phyloP scores from a whole-genome alignment of 176 grass and related monocot species.

The Oropetium thomaeum region DNA sequence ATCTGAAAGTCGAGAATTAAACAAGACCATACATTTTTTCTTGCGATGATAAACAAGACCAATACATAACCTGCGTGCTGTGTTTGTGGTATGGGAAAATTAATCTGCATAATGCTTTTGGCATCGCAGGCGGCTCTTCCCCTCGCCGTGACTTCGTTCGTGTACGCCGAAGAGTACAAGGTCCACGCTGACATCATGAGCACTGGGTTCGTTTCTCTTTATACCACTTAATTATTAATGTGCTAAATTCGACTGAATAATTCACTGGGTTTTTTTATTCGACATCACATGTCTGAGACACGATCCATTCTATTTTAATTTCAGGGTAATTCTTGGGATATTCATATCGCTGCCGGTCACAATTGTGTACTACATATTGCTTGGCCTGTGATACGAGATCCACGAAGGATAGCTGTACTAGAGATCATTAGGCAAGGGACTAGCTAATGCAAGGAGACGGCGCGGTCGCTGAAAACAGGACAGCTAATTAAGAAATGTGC shows the following conservation, averaged over 20 bases:
- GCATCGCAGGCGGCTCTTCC: conserved; percentile 81
- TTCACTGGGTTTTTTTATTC: background rate
- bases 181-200: conserved; percentile 95
- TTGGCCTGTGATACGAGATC: conserved; percentile 32
- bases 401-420: background rate
- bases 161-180: conserved; percentile 89
- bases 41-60: too few species aligned
- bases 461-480: too few species aligned
- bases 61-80: too few species aligned
- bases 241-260: background rate
- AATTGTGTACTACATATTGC: conserved; percentile 67
- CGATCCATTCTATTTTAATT: background rate
- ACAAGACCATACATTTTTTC: background rate
- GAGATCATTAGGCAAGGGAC: too few species aligned
- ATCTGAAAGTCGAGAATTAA: background rate
- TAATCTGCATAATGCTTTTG: too few species aligned
- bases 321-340: conserved; percentile 79
- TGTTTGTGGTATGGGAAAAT: too few species aligned
- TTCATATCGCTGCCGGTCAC: conserved; percentile 75
- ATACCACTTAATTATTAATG: background rate
- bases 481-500: too few species aligned
- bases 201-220: conserved; percentile 50
- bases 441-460: too few species aligned
- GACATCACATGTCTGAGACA: background rate
- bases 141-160: conserved; percentile 75